Evolutionary conservation across 2,329 filamentous ascomycete genomes (phyloP).

Genomic region (Neocucurbitaria cava): DNA sequence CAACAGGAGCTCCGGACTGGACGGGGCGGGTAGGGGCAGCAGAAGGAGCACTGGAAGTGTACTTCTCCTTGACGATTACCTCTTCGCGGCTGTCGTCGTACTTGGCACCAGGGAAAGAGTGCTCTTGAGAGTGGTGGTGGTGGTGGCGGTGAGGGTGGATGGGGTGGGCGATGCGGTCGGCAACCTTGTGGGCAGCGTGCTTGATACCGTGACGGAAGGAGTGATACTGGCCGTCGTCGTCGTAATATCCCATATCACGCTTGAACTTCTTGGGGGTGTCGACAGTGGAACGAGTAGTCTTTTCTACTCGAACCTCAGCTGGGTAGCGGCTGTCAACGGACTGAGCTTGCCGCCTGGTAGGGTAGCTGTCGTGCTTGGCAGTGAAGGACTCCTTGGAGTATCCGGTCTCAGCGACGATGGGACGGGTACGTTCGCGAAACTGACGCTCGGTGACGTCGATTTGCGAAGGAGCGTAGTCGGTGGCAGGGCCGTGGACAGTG

Average conservation of each 20-base stretch:
- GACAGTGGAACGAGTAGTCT: constrained; percentile 58
- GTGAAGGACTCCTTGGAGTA: constrained; percentile 50
- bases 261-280: constrained; percentile 58
- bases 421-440: constrained; percentile 68
- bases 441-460: constrained; percentile 66
- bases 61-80: constrained; percentile 57
- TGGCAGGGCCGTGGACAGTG: constrained; percentile 56
- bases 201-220: constrained; percentile 75
- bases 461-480: constrained; percentile 64
- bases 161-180: constrained; percentile 70
- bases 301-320: constrained; percentile 59
- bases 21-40: constrained; percentile 41
- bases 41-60: constrained; percentile 41
- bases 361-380: constrained; percentile 51
- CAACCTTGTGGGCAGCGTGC: constrained; percentile 59
- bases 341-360: constrained; percentile 44
- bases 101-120: constrained; percentile 46
- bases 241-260: constrained; percentile 80
- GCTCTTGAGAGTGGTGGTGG: constrained; percentile 46
- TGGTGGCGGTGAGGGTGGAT: constrained; percentile 64
- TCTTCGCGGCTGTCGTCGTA: constrained; percentile 52
- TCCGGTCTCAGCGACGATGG: constrained; percentile 57
- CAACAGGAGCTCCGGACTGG: constrained; percentile 47
- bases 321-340: constrained; percentile 49
- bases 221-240: constrained; percentile 79